Conservation (phyloP, 768 basidiomycete genomes). For the Collybia nuda region DNA sequence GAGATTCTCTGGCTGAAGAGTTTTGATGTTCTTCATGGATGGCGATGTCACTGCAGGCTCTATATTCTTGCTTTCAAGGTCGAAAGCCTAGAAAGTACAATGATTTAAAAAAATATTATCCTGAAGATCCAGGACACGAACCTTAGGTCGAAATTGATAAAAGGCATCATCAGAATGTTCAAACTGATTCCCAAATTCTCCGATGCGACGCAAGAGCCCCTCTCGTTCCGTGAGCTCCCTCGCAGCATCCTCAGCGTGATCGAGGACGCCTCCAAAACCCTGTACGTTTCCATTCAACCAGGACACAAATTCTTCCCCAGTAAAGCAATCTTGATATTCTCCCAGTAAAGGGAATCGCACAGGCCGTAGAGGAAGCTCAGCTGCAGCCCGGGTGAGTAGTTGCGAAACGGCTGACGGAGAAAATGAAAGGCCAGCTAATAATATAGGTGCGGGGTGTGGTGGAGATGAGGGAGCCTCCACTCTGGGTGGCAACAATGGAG, state of each 20-base stretch:
- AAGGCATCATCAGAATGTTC: constrained; percentile 77
- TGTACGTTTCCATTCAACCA: constrained; percentile 82
- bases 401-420: constrained; percentile 63
- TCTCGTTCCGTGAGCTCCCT: constrained; percentile 62
- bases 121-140: constrained; percentile 23
- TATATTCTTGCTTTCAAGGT: constrained; percentile 40
- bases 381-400: constrained; percentile 68
- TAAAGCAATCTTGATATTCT: constrained; percentile 84
- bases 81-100: constrained; percentile 50
- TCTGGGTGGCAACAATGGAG: constrained; percentile 57
- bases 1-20: constrained; percentile 45
- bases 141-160: constrained; percentile 85
- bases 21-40: constrained; percentile 20
- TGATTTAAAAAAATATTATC: not conserved
- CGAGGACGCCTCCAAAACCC: constrained; percentile 75
- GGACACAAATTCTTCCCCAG: constrained; percentile 83
- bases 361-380: constrained; percentile 67
- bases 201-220: constrained; percentile 66
- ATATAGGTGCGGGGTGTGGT: constrained; percentile 51
- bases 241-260: constrained; percentile 77
- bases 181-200: constrained; percentile 82
- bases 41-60: constrained; percentile 18
- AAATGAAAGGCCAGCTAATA: constrained; percentile 76
- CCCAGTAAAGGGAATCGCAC: constrained; percentile 79
- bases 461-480: constrained; percentile 28